Base-by-base conservation (phyloP, 2,329 filamentous ascomycete species). In the Monosporascus sp. region DNA sequence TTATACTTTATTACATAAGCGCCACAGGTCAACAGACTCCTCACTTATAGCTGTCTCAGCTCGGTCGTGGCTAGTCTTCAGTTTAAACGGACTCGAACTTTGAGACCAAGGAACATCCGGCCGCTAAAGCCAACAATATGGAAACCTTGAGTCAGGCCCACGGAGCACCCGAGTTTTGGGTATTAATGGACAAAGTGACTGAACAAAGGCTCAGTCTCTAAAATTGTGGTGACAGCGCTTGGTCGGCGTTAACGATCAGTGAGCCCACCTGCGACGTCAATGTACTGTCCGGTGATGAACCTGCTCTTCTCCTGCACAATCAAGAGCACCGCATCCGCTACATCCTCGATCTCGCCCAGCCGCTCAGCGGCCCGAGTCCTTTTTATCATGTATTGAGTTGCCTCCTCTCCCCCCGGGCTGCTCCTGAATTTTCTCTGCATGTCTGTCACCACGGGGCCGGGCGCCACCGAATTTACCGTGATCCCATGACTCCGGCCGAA, bases 221-320 rank as follows among this genome's bases (percentile, higher is more conserved):
- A 34, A 34, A 34, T 34, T 14, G 31, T 14, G 31, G 31, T 5
- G 31, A 14, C 31, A 34, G 31, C 4, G 31, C 31, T 34, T 34
- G 3, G 4, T 34, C 9, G 4, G 31, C 42, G 6, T 27, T n/a
- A 46, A 46, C 17, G 42, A 46, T 46, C 42, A 17, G 42, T 46
- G 17, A 46, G 22, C 5, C 42, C 42, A 31, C 42, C 42, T 17
- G 42, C 22, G 8, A 46, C 42, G 42, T 46, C 42, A n/a, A 61
- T 57, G 37, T 54, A 61, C 48, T 62, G 59, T 6, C 53, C 59
- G 1, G 60, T 59, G 44, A 62, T 61, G 56, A 57, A 61, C 6
- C 59, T 52, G 46, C 53, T 57, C 50, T 61, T 61, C 52, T 60
- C 59, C 25, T 52, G 51, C 2, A 51, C 59, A 0, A 62, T 42